phyloP scores from a whole-genome alignment of 805 yeast species.

The Cyberlindnera nakhonratchasimensis region DNA sequence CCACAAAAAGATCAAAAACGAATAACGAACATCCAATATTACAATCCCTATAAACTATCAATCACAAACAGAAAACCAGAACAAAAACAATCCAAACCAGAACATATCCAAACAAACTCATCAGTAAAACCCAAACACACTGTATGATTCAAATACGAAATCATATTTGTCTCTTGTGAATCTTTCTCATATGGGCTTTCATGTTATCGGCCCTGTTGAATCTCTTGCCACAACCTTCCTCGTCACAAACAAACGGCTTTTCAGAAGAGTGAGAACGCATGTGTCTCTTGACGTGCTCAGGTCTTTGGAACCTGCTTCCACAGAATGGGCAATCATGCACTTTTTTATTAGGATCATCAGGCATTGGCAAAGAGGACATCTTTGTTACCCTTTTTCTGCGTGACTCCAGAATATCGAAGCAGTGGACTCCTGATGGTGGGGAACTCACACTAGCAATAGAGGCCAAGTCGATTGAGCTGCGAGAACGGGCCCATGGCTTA shows the following conservation, averaged over 20 bases:
- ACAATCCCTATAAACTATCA: not conserved
- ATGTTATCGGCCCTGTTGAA: slow-evolving; percentile 79
- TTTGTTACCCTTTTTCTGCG: slow-evolving; percentile 38
- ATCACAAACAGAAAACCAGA: not conserved
- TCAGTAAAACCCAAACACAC: not conserved
- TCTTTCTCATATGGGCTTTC: slow-evolving; percentile 69
- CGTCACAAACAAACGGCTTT: slow-evolving; percentile 67
- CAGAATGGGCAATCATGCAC: slow-evolving; percentile 64
- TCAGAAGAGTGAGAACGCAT: slow-evolving; percentile 73
- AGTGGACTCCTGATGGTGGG: slow-evolving; percentile 14
- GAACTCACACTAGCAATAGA: slow-evolving; percentile 9
- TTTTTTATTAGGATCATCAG: slow-evolving; percentile 36
- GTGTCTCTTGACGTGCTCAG: slow-evolving; percentile 76
- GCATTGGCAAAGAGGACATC: not conserved
- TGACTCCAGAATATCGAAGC: slow-evolving; percentile 17
- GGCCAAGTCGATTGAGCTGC: slow-evolving; percentile 16
- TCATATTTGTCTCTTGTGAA: slow-evolving; percentile 35
- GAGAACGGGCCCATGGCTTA: slow-evolving; percentile 13
- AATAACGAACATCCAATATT: slow-evolving; percentile 1
- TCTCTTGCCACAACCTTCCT: slow-evolving; percentile 59
- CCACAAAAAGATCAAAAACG: not conserved
- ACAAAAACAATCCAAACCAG: not conserved
- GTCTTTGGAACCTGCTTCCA: slow-evolving; percentile 57
- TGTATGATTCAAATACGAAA: too few relatives aligned
- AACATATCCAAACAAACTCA: not conserved